Percentiles rank a stretch among this genome's conserved stretches.
Conservation (phyloP, 805 yeast genomes). For the Schizosaccharomyces cryophilus region DNA sequence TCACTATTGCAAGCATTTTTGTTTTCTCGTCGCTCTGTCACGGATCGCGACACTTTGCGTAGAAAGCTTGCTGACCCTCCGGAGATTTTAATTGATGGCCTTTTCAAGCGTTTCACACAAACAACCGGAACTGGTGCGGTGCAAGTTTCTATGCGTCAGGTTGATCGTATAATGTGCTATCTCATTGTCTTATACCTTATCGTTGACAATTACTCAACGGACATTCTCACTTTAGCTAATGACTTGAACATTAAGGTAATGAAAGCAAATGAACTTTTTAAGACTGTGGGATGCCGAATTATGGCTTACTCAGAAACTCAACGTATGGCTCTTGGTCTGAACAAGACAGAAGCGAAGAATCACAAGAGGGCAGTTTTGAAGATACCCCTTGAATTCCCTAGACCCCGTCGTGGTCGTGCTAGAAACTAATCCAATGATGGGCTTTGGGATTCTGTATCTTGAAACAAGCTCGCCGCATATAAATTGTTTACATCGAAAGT, state of each 20-base stretch:
- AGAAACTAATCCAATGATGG: neutral
- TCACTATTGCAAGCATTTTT: conserved; percentile 63
- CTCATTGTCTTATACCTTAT: conserved; percentile 49
- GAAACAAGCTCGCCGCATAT: too few relatives aligned
- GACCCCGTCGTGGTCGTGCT: conserved; percentile 38
- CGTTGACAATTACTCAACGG: conserved; percentile 50
- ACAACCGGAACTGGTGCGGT: conserved; percentile 24
- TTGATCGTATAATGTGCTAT: conserved; percentile 65
- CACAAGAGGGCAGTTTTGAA: conserved; percentile 62
- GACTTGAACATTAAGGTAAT: conserved; percentile 66
- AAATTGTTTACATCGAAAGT: too few relatives aligned
- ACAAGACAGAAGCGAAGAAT: conserved; percentile 18
- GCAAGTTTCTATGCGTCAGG: conserved; percentile 58
- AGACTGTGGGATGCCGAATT: conserved; percentile 59
- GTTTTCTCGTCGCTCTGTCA: conserved; percentile 39
- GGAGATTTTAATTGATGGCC: conserved; percentile 43
- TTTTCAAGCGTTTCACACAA: conserved; percentile 48
- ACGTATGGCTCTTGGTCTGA: conserved; percentile 16
- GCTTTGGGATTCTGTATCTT: neutral
- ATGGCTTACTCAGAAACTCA: conserved; percentile 32
- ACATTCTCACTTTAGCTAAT: conserved; percentile 56
- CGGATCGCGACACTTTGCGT: conserved; percentile 28
- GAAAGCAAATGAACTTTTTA: conserved; percentile 28
- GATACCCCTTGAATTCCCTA: conserved; percentile 80
- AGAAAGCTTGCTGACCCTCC: conserved; percentile 48